These are phyloP conservation scores for Aspergillus campestris DNA, from an alignment of 495 filamentous ascomycete species.

Conservation along the genomic window DNA sequence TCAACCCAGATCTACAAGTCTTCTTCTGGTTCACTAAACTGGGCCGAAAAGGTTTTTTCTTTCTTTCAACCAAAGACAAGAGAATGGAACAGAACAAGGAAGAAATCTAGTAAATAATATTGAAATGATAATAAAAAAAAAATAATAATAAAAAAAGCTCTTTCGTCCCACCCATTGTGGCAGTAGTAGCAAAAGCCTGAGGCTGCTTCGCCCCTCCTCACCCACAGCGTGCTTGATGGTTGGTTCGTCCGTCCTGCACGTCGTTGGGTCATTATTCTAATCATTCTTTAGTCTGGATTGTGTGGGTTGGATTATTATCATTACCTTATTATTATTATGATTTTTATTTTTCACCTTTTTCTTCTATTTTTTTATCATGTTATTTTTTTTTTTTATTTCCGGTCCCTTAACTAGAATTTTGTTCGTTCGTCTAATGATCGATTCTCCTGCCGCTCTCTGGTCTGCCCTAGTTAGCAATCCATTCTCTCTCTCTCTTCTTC, in stretches of 20 bases:
- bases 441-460: slow-evolving; percentile 16
- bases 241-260: too few relatives aligned
- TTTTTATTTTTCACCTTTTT: slow-evolving; percentile 8
- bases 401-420: slow-evolving; percentile 1
- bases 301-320: slow-evolving; percentile 4
- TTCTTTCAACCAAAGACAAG: background rate
- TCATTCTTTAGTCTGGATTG: background rate
- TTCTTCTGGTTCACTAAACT: slow-evolving; percentile 2
- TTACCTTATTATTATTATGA: slow-evolving; percentile 9
- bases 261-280: too few relatives aligned
- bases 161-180: slow-evolving; percentile 1
- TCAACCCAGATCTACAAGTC: slow-evolving; percentile 7
- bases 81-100: background rate
- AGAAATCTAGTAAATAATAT: background rate
- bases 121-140: slow-evolving; percentile 4
- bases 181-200: slow-evolving; percentile 3
- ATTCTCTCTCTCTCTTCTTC: slow-evolving; percentile 12
- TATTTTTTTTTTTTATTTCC: background rate
- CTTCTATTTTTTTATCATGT: slow-evolving; percentile 2
- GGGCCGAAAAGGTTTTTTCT: background rate
- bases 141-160: slow-evolving; percentile 4
- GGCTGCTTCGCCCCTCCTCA: slow-evolving; percentile 15
- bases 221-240: slow-evolving; percentile 11
- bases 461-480: slow-evolving; percentile 21
- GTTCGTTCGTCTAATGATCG: slow-evolving; percentile 16